A percentile compares a stretch with the other conserved stretches of the same genome.
These are phyloP conservation scores for Quercus wislizeni DNA, from an alignment of 306 rosid species.

Conservation along the genomic window DNA sequence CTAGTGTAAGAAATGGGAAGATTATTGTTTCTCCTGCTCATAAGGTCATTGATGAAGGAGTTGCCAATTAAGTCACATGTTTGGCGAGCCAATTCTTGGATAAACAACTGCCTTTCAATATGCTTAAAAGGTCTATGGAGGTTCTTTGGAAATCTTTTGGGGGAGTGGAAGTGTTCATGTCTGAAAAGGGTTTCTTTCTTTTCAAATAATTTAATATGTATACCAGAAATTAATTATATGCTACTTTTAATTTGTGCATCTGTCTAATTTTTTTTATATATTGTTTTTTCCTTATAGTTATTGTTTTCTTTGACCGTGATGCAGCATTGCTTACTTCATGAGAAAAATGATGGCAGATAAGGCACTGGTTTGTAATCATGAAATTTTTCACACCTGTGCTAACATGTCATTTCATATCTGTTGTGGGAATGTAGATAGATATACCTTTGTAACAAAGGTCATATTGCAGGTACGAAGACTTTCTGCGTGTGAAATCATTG, in stretches of 20 bases:
- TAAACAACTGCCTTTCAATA: too few relatives aligned
- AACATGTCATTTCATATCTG: neutral
- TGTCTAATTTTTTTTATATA: neutral
- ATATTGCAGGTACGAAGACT: conserved; percentile 82
- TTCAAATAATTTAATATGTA: neutral
- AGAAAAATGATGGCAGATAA: conserved; percentile 98
- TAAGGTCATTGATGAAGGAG: too few relatives aligned
- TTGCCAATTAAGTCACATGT: too few relatives aligned
- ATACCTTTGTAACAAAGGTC: conserved; percentile 5
- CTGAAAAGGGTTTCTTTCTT: neutral
- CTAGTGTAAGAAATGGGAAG: too few relatives aligned
- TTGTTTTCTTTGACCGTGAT: conserved; percentile 8
- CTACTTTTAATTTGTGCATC: neutral
- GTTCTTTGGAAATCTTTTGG: too few relatives aligned
- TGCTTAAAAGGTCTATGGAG: too few relatives aligned
- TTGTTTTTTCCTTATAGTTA: neutral
- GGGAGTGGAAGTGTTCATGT: too few relatives aligned
- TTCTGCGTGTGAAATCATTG: conserved; percentile 97
- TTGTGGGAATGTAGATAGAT: neutral
- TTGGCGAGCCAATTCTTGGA: too few relatives aligned
- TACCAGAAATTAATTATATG: neutral
- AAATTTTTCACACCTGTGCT: conserved; percentile 5
- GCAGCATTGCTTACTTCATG: conserved; percentile 93
- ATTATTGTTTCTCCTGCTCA: too few relatives aligned
- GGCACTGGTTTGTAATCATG: conserved; percentile 66